A percentile compares a stretch with the other conserved stretches of the same genome.
phyloP scores from a whole-genome alignment of 371 early-diverging fungal species.

The Dichotomocladium elegans region DNA sequence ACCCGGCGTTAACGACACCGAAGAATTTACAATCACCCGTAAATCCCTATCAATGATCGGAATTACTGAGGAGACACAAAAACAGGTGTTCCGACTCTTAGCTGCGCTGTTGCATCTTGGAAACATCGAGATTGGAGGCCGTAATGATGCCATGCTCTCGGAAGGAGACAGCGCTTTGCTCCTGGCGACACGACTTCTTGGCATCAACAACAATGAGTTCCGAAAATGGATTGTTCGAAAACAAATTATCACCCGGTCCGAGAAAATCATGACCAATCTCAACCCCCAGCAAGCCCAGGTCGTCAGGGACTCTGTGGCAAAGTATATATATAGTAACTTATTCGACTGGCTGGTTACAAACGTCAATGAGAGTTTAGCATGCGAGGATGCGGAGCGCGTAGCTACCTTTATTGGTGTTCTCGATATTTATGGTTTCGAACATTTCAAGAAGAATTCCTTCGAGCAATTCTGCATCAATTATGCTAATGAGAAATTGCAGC shows the following conservation, averaged over 20 bases:
- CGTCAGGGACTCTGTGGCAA: constrained; percentile 90
- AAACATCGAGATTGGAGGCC: constrained; percentile 80
- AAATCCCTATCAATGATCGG: constrained; percentile 83
- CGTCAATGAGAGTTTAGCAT: constrained; percentile 74
- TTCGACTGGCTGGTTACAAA: constrained; percentile 92
- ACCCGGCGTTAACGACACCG: constrained; percentile 83
- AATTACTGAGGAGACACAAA: constrained; percentile 71
- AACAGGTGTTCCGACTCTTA: constrained; percentile 83
- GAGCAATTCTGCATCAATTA: constrained; percentile 99
- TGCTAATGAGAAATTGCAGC: constrained; percentile 97
- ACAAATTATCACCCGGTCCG: constrained; percentile 84
- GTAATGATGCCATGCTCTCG: constrained; percentile 65
- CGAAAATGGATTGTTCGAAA: constrained; percentile 89
- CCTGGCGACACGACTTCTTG: constrained; percentile 70
- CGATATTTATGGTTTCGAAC: constrained; percentile 97
- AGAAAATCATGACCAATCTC: constrained; percentile 81
- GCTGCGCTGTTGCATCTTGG: constrained; percentile 92
- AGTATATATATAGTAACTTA: constrained; percentile 87
- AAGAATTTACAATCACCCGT: constrained; percentile 83
- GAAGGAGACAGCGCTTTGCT: constrained; percentile 70
- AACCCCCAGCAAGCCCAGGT: constrained; percentile 74
- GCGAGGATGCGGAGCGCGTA: constrained; percentile 38
- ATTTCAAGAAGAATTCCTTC: constrained; percentile 97
- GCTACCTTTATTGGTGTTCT: constrained; percentile 89
- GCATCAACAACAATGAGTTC: constrained; percentile 70